Percentiles rank a stretch among this genome's conserved stretches.
These are phyloP conservation scores for Talaromyces amestolkiae DNA, from an alignment of 2,329 filamentous ascomycete genomes.

Conservation along the genomic window DNA sequence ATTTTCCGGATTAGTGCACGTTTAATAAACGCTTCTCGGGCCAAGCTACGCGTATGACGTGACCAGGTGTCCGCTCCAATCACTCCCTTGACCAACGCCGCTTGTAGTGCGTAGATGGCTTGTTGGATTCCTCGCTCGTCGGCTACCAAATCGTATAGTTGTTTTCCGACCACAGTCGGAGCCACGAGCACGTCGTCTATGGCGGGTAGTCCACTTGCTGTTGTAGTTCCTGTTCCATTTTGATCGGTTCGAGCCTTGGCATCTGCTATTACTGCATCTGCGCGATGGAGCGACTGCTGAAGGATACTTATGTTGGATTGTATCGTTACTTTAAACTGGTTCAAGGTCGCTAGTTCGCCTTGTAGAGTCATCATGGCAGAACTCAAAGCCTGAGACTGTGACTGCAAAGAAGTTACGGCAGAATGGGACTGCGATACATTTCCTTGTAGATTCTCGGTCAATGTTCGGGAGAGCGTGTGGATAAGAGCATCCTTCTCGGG, in stretches of 20 bases:
- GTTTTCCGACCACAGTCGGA: slow-evolving; percentile 86
- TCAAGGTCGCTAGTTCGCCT: slow-evolving; percentile 68
- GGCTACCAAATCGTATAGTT: slow-evolving; percentile 83
- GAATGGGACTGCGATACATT: slow-evolving; percentile 70
- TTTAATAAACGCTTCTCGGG: slow-evolving; percentile 49
- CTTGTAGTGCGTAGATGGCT: slow-evolving; percentile 67
- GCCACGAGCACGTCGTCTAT: slow-evolving; percentile 93
- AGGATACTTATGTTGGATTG: slow-evolving; percentile 75
- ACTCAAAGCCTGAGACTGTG: slow-evolving; percentile 76
- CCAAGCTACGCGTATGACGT: slow-evolving; percentile 46
- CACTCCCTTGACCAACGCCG: slow-evolving; percentile 45
- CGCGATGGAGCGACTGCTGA: slow-evolving; percentile 71
- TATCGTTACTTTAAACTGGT: slow-evolving; percentile 67
- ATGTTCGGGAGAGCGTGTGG: slow-evolving; percentile 67
- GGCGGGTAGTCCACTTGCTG: slow-evolving; percentile 57
- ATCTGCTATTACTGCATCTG: slow-evolving; percentile 72
- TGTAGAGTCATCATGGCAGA: slow-evolving; percentile 68
- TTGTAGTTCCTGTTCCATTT: slow-evolving; percentile 16
- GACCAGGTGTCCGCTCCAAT: slow-evolving; percentile 49
- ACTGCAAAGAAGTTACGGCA: slow-evolving; percentile 70
- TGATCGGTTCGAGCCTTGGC: slow-evolving; percentile 57
- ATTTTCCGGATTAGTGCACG: slow-evolving; percentile 48
- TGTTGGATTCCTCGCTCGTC: slow-evolving; percentile 86
- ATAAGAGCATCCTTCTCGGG: slow-evolving; percentile 90
- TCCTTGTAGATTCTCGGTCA: slow-evolving; percentile 67